Conservation (phyloP, 2,329 filamentous ascomycete species). For the Aspergillus terreus region DNA sequence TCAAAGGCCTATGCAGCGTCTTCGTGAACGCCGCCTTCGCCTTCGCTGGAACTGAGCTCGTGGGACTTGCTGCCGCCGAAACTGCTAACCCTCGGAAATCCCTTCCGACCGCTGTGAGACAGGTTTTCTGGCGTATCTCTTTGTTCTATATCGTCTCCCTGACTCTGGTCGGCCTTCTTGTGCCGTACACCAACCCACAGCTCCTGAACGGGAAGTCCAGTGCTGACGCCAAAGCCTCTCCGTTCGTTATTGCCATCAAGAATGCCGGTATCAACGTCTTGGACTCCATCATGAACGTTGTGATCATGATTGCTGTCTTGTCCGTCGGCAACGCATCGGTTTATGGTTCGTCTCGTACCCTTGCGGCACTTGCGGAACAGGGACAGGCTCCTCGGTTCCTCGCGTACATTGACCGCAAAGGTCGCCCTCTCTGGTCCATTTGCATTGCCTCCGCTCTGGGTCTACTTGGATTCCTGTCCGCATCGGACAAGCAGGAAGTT, state of each 20-base stretch:
- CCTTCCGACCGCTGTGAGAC: slow-evolving; percentile 81
- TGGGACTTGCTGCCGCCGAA: slow-evolving; percentile 59
- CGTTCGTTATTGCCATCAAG: slow-evolving; percentile 89
- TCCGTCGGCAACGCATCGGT: slow-evolving; percentile 90
- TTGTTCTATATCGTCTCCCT: slow-evolving; percentile 87
- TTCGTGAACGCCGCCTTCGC: slow-evolving; percentile 63
- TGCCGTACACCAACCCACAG: slow-evolving; percentile 65
- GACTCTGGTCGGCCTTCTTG: slow-evolving; percentile 74
- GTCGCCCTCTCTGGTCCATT: slow-evolving; percentile 75
- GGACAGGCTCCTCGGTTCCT: slow-evolving; percentile 74
- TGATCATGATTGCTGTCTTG: slow-evolving; percentile 85
- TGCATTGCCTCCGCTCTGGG: slow-evolving; percentile 63
- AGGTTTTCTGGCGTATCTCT: slow-evolving; percentile 91
- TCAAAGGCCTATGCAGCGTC: slow-evolving; percentile 61
- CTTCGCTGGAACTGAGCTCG: slow-evolving; percentile 60
- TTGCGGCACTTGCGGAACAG: slow-evolving; percentile 86
- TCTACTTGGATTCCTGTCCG: slow-evolving; percentile 73
- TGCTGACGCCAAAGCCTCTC: slow-evolving; percentile 72
- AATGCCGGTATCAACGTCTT: slow-evolving; percentile 77
- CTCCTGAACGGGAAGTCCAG: slow-evolving; percentile 58
- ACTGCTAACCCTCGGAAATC: slow-evolving; percentile 61
- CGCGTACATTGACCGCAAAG: slow-evolving; percentile 76
- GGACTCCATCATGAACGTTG: slow-evolving; percentile 88
- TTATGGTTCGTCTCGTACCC: slow-evolving; percentile 84
- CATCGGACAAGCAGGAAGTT: slow-evolving; percentile 54